Evolutionary conservation across 2,329 filamentous ascomycete genomes (phyloP).

Genomic region (Fusarium longipes): DNA sequence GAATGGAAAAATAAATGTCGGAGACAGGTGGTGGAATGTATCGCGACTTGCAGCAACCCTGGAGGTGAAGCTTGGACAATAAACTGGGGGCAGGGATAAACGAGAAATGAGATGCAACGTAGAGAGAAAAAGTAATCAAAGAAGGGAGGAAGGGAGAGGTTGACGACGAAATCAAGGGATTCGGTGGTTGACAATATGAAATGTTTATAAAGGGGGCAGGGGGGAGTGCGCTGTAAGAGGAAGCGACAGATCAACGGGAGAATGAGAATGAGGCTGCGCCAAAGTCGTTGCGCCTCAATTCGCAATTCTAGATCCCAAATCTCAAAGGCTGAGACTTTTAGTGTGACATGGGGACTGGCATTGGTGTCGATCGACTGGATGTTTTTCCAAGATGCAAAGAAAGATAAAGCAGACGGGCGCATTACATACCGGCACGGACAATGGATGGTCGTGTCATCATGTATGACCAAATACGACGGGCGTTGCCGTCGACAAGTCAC

Average conservation of each 20-base stretch:
- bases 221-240: constrained; percentile 24
- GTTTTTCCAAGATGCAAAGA: constrained; percentile 22
- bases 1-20: constrained; percentile 33
- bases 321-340: constrained; percentile 16
- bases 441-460: constrained; percentile 70
- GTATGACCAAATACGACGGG: constrained; percentile 36
- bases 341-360: constrained; percentile 11
- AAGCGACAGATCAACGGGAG: constrained; percentile 15
- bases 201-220: constrained; percentile 32
- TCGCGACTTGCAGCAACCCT: constrained; percentile 38
- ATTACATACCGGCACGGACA: constrained; percentile 68
- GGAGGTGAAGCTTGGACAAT: constrained; percentile 36
- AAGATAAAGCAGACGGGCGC: constrained; percentile 1
- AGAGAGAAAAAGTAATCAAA: constrained; percentile 36
- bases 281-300: constrained; percentile 22
- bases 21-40: constrained; percentile 45
- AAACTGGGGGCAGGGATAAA: constrained; percentile 37
- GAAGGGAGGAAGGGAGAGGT: constrained; percentile 31
- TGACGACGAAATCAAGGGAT: constrained; percentile 23
- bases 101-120: constrained; percentile 38
- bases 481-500: constrained; percentile 37
- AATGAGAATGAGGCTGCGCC: constrained; percentile 32
- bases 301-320: constrained; percentile 5
- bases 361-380: not conserved
- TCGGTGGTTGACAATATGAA: constrained; percentile 22